Evolutionary conservation across 345 rosid genomes (phyloP).

Genomic region (Atalantia buxifolia): DNA sequence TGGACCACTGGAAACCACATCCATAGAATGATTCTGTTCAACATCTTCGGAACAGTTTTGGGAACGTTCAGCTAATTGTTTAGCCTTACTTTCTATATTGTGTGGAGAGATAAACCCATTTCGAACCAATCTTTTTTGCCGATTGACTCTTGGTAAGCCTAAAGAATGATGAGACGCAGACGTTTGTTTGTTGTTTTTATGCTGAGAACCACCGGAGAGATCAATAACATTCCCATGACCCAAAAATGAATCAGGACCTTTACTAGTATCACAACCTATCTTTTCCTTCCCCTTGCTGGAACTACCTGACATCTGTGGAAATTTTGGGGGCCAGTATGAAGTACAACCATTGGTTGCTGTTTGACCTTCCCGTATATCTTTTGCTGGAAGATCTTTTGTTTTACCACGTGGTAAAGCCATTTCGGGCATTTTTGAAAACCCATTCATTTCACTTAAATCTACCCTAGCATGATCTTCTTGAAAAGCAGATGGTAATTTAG

Average conservation of each 20-base stretch:
- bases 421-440: slow-evolving; percentile 22
- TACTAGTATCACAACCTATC: slow-evolving; percentile 27
- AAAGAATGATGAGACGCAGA: slow-evolving; percentile 22
- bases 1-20: slow-evolving; percentile 28
- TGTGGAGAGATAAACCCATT: slow-evolving; percentile 86
- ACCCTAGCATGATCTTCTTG: slow-evolving; percentile 24
- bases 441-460: slow-evolving; percentile 24
- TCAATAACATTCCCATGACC: slow-evolving; percentile 34
- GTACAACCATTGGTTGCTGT: slow-evolving; percentile 22
- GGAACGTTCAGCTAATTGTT: slow-evolving; percentile 31
- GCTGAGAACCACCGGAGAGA: slow-evolving; percentile 32
- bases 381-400: slow-evolving; percentile 25
- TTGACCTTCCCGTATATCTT: slow-evolving; percentile 22
- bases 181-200: slow-evolving; percentile 19
- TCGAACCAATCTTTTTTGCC: slow-evolving; percentile 73
- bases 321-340: slow-evolving; percentile 20
- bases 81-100: slow-evolving; percentile 51
- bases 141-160: slow-evolving; percentile 35
- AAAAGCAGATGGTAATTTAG: slow-evolving; percentile 18
- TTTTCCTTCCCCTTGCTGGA: slow-evolving; percentile 72
- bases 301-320: slow-evolving; percentile 25
- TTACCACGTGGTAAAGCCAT: slow-evolving; percentile 23
- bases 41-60: slow-evolving; percentile 15
- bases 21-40: slow-evolving; percentile 23
- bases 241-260: slow-evolving; percentile 31